Evolutionary conservation across 2,329 filamentous ascomycete genomes (phyloP).

Genomic region (Cryphonectria radicalis): DNA sequence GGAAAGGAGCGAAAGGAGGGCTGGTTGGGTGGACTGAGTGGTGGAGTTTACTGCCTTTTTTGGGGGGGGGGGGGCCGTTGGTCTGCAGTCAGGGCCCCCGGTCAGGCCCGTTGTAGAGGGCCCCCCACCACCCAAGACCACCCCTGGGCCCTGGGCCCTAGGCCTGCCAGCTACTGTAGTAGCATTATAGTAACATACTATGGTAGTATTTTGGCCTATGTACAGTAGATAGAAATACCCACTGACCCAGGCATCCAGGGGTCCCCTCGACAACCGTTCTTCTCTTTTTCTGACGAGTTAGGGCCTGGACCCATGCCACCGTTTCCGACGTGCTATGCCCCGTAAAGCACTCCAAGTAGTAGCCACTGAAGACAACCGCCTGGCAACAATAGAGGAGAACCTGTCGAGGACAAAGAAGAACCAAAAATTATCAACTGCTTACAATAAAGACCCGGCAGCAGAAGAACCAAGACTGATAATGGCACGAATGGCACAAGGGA

Average conservation of each 20-base stretch:
- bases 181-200: not conserved
- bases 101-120: not conserved
- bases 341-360: not conserved
- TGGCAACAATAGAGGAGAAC: not conserved
- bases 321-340: not conserved
- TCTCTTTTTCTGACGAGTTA: not conserved
- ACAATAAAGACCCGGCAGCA: not conserved
- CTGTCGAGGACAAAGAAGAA: not conserved
- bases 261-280: not conserved
- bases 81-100: not conserved
- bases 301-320: not conserved
- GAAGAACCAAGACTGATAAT: not conserved
- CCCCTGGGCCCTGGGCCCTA: not conserved
- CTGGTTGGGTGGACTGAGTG: not conserved
- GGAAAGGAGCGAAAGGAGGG: not conserved
- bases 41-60: slow-evolving; percentile 11
- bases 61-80: not conserved
- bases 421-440: not conserved
- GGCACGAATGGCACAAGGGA: not conserved
- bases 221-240: not conserved
- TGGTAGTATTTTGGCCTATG: not conserved
- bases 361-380: not conserved
- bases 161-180: not conserved
- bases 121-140: not conserved
- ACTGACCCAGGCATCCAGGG: not conserved